Base-by-base conservation (phyloP, 345 rosid genomes). In the Eucalyptus cloeziana region DNA sequence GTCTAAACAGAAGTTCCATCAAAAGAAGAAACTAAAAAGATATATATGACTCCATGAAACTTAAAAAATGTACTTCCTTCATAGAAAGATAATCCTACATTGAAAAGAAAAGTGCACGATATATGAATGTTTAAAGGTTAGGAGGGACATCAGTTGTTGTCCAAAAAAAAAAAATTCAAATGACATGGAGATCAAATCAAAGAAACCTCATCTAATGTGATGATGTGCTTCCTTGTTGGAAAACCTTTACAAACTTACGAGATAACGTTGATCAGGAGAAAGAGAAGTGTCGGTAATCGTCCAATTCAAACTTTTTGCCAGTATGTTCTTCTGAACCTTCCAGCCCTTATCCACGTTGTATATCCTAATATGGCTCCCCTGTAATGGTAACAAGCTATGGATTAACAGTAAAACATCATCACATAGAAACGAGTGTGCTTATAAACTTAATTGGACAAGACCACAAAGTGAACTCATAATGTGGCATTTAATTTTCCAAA, bases 201-300 rank as follows among this genome's bases (percentile, higher is more conserved):
- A 76, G 47, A 76, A 76, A 37, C 47, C 85, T 76, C 47, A 21
- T 37, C 47, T 25, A 11, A 11, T 30, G 30, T 56, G 83, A 52
- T 50, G 43, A 88, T 8, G 56, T 43, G 24, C 85, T 58, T 33
- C 31, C 43, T 49, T 45, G 60, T 83, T 13, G 27, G 76, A 88
- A 71, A 85, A 69, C 52, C 60, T 89, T 83, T 47, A 45, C 51
- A 54, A 33, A 45, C 94, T 92, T 92, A 95, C 96, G 86, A 95
- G 96, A 87, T 89, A 91, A 24, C 89, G 95, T 83, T 90, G 95
- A 91, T 95, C 96, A 13, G 97, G 95, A 30, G 96, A 95, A 87
- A 95, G 94, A 89, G 92, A 92, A 43, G 96, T 91, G 93, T 95
- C 97, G 7, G 96, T 95, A 88, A 94, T 91, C 11, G 96, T 94